Base-by-base conservation (phyloP, 2,329 filamentous ascomycete genomes). In the Rhinocladiella similis region DNA sequence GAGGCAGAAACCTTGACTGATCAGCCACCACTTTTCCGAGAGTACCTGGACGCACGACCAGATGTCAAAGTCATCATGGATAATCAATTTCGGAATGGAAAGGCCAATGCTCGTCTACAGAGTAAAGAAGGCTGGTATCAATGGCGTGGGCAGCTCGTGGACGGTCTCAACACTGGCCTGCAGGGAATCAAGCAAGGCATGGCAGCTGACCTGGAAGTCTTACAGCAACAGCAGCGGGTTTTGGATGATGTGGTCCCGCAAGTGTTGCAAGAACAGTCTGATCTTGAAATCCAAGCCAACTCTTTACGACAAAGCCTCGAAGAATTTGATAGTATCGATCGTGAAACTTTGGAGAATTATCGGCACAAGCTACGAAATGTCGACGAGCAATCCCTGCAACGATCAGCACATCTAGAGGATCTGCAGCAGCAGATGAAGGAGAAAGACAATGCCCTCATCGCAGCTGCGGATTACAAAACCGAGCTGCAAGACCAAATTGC, bases 121-220 rank as follows among this genome's bases (percentile, higher is more conserved):
- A 97, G 93, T 75, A 97, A 97, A 70, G 91, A 90, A 55, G 92
- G 94, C 78, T 99, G 94, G 94, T 99, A 99, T 70, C 89, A 93
- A 68, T 99, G 94, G 94, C 87, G 94, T 39, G 93, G 90, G 80
- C 93, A 94, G 67, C 81, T 97, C 20, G 86, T 89, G 27, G 81
- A 91, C 54, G 89, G 90, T 16, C 80, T 99, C 36, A 91, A 89
- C 68, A 86, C 91, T 65, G 92, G 90, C 3, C 82, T 97, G 2
- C 72, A 89, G 53, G 85, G 83, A 59, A 94, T 92, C 55, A 79
- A 84, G 1, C 83, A 89, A 54, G 90, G 87, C 18, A 90, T 99
- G 84, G 82, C 84, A 46, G 76, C 77, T 1, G 94, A 99, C 64
- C 84, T 89, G 50, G 77, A 82, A 53, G 67, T 84, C 1, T 72